phyloP scores from a whole-genome alignment of 2,329 filamentous ascomycete species.

The Ophiocordyceps australis region DNA sequence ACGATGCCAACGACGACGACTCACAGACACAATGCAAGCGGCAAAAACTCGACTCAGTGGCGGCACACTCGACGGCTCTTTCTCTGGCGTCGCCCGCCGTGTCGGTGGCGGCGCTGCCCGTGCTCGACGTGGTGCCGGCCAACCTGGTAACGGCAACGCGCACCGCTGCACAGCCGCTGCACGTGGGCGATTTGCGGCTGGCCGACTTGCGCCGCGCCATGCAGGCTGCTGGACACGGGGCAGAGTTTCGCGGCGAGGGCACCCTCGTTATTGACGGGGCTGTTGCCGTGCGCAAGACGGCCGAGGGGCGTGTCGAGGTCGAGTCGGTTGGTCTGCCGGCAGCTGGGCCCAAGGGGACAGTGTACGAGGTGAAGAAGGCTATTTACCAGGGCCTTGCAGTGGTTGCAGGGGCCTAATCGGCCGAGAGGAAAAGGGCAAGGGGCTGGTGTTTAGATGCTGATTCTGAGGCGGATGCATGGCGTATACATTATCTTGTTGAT shows the following conservation, averaged over 20 bases:
- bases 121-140: conserved; percentile 33
- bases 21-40: conserved; percentile 24
- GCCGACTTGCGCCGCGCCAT: conserved; percentile 77
- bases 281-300: conserved; percentile 78
- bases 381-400: conserved; percentile 92
- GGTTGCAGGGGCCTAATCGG: conserved; percentile 48
- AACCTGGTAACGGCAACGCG: conserved; percentile 54
- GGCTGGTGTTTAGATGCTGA: too few relatives aligned
- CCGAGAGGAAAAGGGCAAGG: too few relatives aligned
- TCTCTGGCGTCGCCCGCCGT: conserved; percentile 6
- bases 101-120: conserved; percentile 19
- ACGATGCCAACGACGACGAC: conserved; percentile 21
- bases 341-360: conserved; percentile 38
- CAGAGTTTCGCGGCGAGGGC: conserved; percentile 87
- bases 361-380: conserved; percentile 73
- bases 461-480: too few relatives aligned
- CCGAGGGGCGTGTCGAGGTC: conserved; percentile 72
- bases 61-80: neutral
- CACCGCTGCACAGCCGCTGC: conserved; percentile 68
- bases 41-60: conserved; percentile 22
- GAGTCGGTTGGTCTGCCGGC: conserved; percentile 46
- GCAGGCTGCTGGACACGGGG: conserved; percentile 64
- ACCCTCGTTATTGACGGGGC: conserved; percentile 75
- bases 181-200: conserved; percentile 82
- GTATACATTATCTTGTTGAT: too few relatives aligned